These are phyloP conservation scores for Chondrus crispus DNA, from an alignment of 23 red algal genomes.

Conservation along the genomic window DNA sequence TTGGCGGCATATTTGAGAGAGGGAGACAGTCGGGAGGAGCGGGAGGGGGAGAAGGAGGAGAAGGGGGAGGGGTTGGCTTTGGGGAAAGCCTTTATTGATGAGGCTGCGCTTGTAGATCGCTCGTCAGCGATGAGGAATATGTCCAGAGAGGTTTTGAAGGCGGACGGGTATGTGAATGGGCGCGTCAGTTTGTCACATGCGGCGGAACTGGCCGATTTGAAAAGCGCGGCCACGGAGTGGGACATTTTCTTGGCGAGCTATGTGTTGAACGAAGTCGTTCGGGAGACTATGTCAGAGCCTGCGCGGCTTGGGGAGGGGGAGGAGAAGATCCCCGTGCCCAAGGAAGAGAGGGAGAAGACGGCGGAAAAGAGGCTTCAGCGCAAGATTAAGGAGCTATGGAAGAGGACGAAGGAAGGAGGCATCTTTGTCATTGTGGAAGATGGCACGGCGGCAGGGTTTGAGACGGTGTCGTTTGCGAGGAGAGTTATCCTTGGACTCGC, in stretches of 20 bases:
- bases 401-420: conserved; percentile 1
- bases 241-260: conserved; percentile 55
- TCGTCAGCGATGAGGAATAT: conserved; percentile 20
- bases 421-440: conserved; percentile 48
- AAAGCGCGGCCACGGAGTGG: too few relatives aligned
- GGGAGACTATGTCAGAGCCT: conserved; percentile 11
- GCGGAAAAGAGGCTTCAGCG: conserved; percentile 35
- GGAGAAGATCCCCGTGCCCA: neutral
- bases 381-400: conserved; percentile 35
- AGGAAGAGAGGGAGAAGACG: neutral
- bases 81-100: too few relatives aligned
- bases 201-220: too few relatives aligned
- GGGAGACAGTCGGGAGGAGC: too few relatives aligned
- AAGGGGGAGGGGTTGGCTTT: neutral
- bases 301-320: neutral
- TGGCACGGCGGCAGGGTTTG: conserved; percentile 65
- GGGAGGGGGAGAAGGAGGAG: neutral
- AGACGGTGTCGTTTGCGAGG: conserved; percentile 37
- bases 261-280: conserved; percentile 54
- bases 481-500: neutral
- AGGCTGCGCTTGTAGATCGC: conserved; percentile 36
- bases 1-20: too few relatives aligned
- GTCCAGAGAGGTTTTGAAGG: neutral
- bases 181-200: too few relatives aligned
- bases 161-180: neutral